A percentile compares a stretch with the other conserved stretches of the same genome.
phyloP scores from a whole-genome alignment of 192 early-diverging fungal genomes.

The Thamnidium elegans region DNA sequence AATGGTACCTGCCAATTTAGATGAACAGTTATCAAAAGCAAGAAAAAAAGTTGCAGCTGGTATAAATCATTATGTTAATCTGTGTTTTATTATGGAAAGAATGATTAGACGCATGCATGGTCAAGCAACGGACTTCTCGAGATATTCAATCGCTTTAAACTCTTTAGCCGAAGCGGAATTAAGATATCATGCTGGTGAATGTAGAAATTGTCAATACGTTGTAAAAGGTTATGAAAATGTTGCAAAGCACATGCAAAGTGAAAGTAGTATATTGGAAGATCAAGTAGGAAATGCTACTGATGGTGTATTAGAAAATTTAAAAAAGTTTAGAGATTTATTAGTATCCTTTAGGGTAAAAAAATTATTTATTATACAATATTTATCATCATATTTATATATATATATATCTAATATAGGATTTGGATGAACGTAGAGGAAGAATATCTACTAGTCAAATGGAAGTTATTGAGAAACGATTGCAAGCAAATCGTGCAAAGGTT shows the following conservation, averaged over 20 bases:
- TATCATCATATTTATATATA: not conserved
- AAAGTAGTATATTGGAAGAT: constrained; percentile 40
- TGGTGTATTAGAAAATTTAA: constrained; percentile 59
- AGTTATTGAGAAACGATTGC: constrained; percentile 53
- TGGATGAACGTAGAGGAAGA: constrained; percentile 51
- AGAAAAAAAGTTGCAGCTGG: constrained; percentile 43
- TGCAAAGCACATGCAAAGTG: constrained; percentile 44
- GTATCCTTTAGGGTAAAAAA: constrained; percentile 49
- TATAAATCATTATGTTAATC: constrained; percentile 59
- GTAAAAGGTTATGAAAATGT: constrained; percentile 50
- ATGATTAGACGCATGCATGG: constrained; percentile 61
- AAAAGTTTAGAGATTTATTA: constrained; percentile 62
- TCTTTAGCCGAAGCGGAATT: constrained; percentile 53
- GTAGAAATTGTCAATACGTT: constrained; percentile 53
- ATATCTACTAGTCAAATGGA: constrained; percentile 47
- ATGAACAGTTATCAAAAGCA: constrained; percentile 47
- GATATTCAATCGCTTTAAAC: constrained; percentile 54
- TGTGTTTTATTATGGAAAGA: constrained; percentile 61
- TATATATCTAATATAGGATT: constrained; percentile 22
- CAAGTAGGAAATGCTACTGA: constrained; percentile 36
- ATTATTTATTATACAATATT: not conserved
- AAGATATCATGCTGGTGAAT: constrained; percentile 57
- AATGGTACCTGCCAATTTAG: constrained; percentile 52
- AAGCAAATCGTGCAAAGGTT: constrained; percentile 47
- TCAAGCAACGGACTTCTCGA: constrained; percentile 56